Evolutionary conservation across 75 land plant species (phyloP).

Genomic region (Pinus albicaulis): DNA sequence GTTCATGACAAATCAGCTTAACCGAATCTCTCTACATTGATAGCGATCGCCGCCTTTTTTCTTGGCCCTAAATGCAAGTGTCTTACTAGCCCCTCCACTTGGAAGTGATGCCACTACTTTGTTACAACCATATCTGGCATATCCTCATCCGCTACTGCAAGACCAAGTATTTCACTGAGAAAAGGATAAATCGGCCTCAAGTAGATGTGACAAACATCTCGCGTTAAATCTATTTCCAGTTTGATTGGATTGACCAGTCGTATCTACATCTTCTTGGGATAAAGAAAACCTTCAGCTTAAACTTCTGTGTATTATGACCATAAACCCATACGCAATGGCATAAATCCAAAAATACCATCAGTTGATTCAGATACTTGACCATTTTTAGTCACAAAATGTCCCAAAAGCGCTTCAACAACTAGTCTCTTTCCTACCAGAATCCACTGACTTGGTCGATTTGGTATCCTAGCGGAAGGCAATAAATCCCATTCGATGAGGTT

Average conservation of each 20-base stretch:
- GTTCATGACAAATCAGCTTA: no score
- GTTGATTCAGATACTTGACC: constrained; percentile 11
- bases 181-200: constrained; percentile 38
- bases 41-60: no score
- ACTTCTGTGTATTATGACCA: constrained; percentile 39
- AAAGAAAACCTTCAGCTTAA: constrained; percentile 30
- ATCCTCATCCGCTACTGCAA: constrained; percentile 40
- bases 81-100: no score
- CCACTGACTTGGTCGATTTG: no score
- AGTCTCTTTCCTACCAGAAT: no score
- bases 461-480: no score
- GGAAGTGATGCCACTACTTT: no score
- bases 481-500: no score
- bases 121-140: constrained; percentile 40
- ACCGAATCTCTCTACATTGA: no score
- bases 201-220: constrained; percentile 29
- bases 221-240: constrained; percentile 44
- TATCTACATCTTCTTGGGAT: constrained; percentile 12
- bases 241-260: constrained; percentile 30
- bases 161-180: constrained; percentile 39
- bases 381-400: constrained; percentile 20
- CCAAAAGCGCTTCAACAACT: constrained; percentile 24
- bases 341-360: background rate
- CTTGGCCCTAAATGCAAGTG: no score
- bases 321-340: constrained; percentile 21